phyloP scores from a whole-genome alignment of 2,329 filamentous ascomycete genomes.

The Microascus cirrosus region DNA sequence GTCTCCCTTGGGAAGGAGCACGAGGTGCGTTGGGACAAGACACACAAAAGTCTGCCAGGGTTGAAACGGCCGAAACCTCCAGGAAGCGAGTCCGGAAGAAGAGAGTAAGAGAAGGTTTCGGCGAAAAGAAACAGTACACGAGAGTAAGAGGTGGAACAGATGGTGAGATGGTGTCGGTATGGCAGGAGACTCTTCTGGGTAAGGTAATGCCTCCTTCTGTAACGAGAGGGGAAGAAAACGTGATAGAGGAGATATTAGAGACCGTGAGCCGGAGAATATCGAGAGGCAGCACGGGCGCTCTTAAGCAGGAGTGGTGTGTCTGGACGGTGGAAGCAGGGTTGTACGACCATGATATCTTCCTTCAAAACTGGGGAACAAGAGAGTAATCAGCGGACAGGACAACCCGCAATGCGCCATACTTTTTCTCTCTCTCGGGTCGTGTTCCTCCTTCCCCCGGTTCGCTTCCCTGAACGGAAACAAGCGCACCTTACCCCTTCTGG shows the following conservation, averaged over 20 bases:
- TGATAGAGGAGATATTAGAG: neutral
- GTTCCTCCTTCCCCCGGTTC: neutral
- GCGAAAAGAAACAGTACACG: neutral
- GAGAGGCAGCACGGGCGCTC: neutral
- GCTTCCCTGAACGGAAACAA: neutral
- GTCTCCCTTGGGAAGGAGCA: neutral
- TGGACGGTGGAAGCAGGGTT: neutral
- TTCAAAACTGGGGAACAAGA: neutral
- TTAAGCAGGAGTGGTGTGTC: neutral
- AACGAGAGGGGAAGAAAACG: neutral
- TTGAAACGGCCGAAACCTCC: neutral
- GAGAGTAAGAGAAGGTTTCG: neutral
- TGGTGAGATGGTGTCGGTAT: neutral
- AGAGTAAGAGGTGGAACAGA: neutral
- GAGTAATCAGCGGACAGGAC: neutral
- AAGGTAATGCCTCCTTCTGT: neutral
- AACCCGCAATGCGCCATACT: neutral
- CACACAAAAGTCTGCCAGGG: neutral
- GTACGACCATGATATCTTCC: neutral
- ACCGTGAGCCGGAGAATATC: neutral
- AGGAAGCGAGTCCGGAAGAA: neutral
- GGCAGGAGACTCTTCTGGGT: neutral
- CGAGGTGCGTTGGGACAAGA: neutral
- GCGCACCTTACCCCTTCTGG: neutral
- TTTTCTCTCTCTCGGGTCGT: neutral